Evolutionary conservation across 495 filamentous ascomycete genomes (phyloP).

Genomic region (Penicillium diatomitis): DNA sequence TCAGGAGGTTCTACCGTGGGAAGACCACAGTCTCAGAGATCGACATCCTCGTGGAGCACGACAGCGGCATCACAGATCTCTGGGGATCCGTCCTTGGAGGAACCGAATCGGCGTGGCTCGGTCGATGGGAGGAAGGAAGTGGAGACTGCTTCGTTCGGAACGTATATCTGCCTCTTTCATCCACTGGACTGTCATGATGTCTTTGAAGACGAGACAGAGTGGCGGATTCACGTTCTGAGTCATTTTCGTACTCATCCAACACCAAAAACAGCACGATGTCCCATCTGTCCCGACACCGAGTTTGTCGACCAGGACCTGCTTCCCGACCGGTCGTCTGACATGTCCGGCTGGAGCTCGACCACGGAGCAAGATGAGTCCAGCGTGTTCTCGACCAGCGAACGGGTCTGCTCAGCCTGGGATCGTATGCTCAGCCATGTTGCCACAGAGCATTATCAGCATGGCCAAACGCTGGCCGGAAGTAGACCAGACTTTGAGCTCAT

Average conservation of each 20-base stretch:
- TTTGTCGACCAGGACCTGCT: slow-evolving; percentile 15
- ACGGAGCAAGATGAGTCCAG: too few species aligned
- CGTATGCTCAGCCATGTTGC: slow-evolving; percentile 33
- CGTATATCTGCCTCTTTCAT: slow-evolving; percentile 37
- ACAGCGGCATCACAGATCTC: slow-evolving; percentile 6
- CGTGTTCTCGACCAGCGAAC: too few species aligned
- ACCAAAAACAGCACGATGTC: slow-evolving; percentile 31
- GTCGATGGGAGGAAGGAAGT: not conserved
- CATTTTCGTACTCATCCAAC: slow-evolving; percentile 34
- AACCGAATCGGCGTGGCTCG: not conserved
- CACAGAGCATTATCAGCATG: slow-evolving; percentile 26
- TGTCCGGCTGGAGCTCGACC: too few species aligned
- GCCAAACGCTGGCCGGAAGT: slow-evolving; percentile 32
- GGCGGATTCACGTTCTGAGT: slow-evolving; percentile 34
- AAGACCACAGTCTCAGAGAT: slow-evolving; percentile 4
- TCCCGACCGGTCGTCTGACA: not conserved
- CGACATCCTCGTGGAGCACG: slow-evolving; percentile 17
- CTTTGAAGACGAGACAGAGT: slow-evolving; percentile 26
- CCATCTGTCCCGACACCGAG: slow-evolving; percentile 26
- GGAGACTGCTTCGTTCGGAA: slow-evolving; percentile 4
- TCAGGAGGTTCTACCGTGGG: not conserved
- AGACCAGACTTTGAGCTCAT: slow-evolving; percentile 38
- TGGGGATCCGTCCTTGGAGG: not conserved
- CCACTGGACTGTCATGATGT: slow-evolving; percentile 34
- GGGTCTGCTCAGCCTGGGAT: slow-evolving; percentile 24